phyloP scores from a whole-genome alignment of 2,329 filamentous ascomycete genomes.

The Colletotrichum nymphaeae region DNA sequence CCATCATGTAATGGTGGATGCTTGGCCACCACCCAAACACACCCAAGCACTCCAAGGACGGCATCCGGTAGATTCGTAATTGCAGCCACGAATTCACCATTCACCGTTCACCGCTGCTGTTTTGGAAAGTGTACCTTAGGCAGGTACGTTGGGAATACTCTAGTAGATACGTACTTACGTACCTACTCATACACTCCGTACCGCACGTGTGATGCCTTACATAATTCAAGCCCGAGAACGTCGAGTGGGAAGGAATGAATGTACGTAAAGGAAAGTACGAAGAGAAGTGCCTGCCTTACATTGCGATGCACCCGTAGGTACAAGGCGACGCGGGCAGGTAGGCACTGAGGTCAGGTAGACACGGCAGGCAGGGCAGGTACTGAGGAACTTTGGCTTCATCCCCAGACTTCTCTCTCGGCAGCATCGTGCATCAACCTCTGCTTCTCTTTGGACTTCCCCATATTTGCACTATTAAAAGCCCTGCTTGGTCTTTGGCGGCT shows the following conservation, averaged over 20 bases:
- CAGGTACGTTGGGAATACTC: too few relatives aligned
- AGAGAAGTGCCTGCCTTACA: background rate
- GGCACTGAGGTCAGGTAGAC: background rate
- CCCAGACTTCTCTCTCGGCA: conserved; percentile 25
- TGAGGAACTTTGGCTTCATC: background rate
- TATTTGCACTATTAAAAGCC: conserved; percentile 33
- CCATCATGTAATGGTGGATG: conserved; percentile 31
- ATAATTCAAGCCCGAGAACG: background rate
- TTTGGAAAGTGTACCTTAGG: background rate
- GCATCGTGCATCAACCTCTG: conserved; percentile 31
- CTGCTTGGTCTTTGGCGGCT: conserved; percentile 13
- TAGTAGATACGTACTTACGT: background rate
- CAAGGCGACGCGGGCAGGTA: background rate
- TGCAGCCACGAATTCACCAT: conserved; percentile 28
- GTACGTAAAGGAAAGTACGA: background rate
- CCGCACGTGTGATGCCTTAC: background rate
- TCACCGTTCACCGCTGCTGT: conserved; percentile 21
- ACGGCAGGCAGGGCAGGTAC: background rate
- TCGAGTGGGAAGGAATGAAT: background rate
- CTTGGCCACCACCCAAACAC: background rate
- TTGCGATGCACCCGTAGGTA: background rate
- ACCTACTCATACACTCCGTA: background rate
- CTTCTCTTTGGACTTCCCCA: conserved; percentile 28
- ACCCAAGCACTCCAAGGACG: background rate
- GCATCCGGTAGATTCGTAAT: conserved; percentile 25